phyloP scores from a whole-genome alignment of 352 stramenopile genomes.

The Pythium aristosporum region DNA sequence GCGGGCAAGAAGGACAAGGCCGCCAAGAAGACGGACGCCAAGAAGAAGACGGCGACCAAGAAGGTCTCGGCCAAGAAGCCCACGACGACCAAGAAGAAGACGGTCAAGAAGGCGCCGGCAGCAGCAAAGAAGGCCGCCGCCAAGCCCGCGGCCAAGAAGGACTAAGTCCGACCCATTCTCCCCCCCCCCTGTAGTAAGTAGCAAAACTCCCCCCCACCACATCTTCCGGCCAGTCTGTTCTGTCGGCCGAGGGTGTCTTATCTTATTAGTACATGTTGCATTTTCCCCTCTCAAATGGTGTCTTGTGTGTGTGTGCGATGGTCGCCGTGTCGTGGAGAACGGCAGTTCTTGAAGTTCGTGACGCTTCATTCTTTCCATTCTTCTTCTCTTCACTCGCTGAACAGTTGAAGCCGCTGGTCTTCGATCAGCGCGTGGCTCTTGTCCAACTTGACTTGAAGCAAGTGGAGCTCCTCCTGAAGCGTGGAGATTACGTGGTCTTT shows the following conservation, averaged over 20 bases:
- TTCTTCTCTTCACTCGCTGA: slow-evolving; percentile 34
- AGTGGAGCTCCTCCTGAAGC: slow-evolving; percentile 65
- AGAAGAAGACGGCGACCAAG: slow-evolving; percentile 46
- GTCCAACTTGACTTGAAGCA: slow-evolving; percentile 72
- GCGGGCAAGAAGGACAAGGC: slow-evolving; percentile 39
- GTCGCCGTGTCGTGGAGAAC: background rate
- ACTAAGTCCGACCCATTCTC: slow-evolving; percentile 11
- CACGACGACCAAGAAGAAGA: slow-evolving; percentile 67
- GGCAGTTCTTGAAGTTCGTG: background rate
- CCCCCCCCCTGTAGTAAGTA: slow-evolving; percentile 25
- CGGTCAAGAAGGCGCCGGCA: slow-evolving; percentile 39
- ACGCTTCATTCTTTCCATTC: slow-evolving; percentile 1
- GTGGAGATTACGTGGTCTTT: slow-evolving; percentile 70
- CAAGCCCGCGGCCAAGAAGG: slow-evolving; percentile 36
- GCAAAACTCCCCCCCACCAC: slow-evolving; percentile 1
- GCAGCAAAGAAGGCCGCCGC: slow-evolving; percentile 34
- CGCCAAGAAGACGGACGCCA: slow-evolving; percentile 27
- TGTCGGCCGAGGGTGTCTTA: background rate
- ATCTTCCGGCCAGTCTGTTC: background rate
- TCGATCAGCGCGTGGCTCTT: slow-evolving; percentile 76
- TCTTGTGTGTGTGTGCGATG: background rate
- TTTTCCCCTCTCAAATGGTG: background rate
- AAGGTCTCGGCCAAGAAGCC: slow-evolving; percentile 58
- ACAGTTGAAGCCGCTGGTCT: slow-evolving; percentile 71
- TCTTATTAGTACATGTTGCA: slow-evolving; percentile 20